Evolutionary conservation across 2,329 filamentous ascomycete genomes (phyloP), one percentile per base, ranked within the genome.

Genomic region (Gnomoniopsis smithogilvyi): DNA sequence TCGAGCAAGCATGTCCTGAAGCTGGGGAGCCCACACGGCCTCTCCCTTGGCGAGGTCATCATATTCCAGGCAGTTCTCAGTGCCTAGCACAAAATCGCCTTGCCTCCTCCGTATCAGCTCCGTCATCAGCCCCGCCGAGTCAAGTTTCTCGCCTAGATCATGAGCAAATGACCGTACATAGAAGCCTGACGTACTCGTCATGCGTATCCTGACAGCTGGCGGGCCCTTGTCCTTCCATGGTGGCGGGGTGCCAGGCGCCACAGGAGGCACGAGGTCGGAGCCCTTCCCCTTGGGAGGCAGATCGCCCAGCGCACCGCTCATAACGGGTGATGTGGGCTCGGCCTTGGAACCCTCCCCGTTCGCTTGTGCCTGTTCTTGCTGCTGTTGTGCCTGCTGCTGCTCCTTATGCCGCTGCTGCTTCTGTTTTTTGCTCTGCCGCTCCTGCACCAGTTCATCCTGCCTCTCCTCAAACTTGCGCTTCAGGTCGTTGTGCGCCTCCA

Each of bases 111-210:
- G 88, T 58, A 89, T 83, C 21, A 99, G 83, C 66, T 90, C 87
- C 22, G 90, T 86, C 94, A 99, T 98, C 64, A 95, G 80, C 36
- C 84, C 95, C 24, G 91, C 86, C 14, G 92, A 96, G 54, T 84
- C 86, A 15, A 97, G 81, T 65, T 91, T 92, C 64, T 87, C 80
- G 22, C 94, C 95, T 3, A 99, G 81, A 68, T 99, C 95, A 70
- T 98, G 92, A 67, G 92, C 93, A 66, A 99, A 86, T 59, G 90
- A 96, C 63, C 95, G 89, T 15, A 99, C 93, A 73, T 99, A 99
- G 79, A 97, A 99, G 43, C 95, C 95, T 0, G 92, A 96, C 2
- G 92, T 92, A 54, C 97, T 94, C 0, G 91, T 96, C 85, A 99
- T 92, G 59, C 90, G 87, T 61, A 99, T 85, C 69, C 85, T 89